These are phyloP conservation scores for Dendrobium nobile DNA, from an alignment of 106 monocot species.

Conservation along the genomic window DNA sequence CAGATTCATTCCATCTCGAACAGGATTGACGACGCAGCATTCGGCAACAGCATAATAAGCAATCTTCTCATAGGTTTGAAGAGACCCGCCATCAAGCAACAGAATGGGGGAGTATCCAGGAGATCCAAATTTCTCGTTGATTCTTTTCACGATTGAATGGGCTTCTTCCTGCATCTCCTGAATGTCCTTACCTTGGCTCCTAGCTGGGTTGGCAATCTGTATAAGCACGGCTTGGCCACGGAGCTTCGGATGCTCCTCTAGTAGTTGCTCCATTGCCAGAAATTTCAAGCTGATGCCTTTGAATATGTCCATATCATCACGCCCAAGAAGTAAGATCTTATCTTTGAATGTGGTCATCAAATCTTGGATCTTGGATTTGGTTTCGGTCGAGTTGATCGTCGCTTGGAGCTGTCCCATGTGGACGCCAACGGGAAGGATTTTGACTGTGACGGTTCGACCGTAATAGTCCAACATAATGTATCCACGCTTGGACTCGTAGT, in stretches of 20 bases:
- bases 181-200: constrained; percentile 75
- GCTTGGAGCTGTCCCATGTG: constrained; percentile 56
- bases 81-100: constrained; percentile 37
- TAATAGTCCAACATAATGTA: constrained; percentile 76
- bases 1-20: constrained; percentile 79
- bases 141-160: constrained; percentile 22
- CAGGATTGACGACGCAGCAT: constrained; percentile 76
- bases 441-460: constrained; percentile 71
- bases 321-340: constrained; percentile 44
- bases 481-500: constrained; percentile 68
- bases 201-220: constrained; percentile 81
- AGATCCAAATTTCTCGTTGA: constrained; percentile 54
- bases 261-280: constrained; percentile 70
- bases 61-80: constrained; percentile 62
- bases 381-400: constrained; percentile 30
- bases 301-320: constrained; percentile 81
- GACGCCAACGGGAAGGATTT: constrained; percentile 67
- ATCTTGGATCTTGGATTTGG: constrained; percentile 18
- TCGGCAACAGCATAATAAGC: constrained; percentile 72
- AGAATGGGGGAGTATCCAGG: constrained; percentile 73
- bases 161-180: constrained; percentile 69
- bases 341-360: constrained; percentile 26
- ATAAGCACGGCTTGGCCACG: constrained; percentile 58
- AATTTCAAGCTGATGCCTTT: constrained; percentile 96
- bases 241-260: constrained; percentile 51